phyloP scores from a whole-genome alignment of 257 asterid species.

The Datura wrightii region DNA sequence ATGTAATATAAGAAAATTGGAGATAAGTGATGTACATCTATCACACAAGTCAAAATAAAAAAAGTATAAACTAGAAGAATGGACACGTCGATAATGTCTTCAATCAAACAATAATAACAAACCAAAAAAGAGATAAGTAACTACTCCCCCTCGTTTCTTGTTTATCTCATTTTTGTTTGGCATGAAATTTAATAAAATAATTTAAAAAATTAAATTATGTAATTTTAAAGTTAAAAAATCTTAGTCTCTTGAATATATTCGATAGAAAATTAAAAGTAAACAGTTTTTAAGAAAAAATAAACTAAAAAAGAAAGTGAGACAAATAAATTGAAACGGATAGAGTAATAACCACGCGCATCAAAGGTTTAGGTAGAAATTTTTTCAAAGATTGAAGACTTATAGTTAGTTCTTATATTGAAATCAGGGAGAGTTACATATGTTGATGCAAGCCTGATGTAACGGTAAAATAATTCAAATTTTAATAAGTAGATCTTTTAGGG shows the following conservation, averaged over 20 bases:
- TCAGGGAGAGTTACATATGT: neutral
- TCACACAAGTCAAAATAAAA: neutral
- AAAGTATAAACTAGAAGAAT: neutral
- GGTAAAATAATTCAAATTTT: neutral
- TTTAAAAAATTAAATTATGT: too few relatives aligned
- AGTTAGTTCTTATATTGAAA: neutral
- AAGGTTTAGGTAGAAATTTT: neutral
- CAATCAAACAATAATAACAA: conserved; percentile 2
- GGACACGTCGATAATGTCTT: conserved; percentile 18
- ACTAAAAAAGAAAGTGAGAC: too few relatives aligned
- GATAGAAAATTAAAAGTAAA: too few relatives aligned
- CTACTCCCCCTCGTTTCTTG: too few relatives aligned
- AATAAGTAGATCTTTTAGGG: neutral
- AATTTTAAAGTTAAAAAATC: too few relatives aligned
- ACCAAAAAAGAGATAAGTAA: neutral
- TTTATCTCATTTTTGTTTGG: too few relatives aligned
- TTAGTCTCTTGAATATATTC: too few relatives aligned
- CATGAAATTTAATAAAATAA: too few relatives aligned
- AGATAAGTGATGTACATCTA: neutral
- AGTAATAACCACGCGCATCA: neutral
- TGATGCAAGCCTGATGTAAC: neutral
- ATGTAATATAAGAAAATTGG: neutral
- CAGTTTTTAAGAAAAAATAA: too few relatives aligned
- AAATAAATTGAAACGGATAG: too few relatives aligned
- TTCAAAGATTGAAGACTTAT: neutral